Percentiles rank a stretch among this genome's conserved stretches.
These are phyloP conservation scores for Podospora pseudocomata DNA, from an alignment of 495 filamentous ascomycete species.

Conservation along the genomic window DNA sequence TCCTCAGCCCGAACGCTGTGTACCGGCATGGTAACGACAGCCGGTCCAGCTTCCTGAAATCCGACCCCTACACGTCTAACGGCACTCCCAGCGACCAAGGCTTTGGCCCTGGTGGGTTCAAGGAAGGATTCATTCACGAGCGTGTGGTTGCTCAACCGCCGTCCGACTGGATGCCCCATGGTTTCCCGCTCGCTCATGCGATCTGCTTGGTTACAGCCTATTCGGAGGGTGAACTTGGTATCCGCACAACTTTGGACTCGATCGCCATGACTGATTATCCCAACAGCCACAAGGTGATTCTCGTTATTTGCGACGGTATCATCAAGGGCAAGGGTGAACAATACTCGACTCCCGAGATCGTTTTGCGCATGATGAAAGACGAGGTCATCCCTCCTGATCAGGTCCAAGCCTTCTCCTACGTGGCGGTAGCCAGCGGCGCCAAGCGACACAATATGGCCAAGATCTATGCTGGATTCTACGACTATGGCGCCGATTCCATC, in stretches of 20 bases:
- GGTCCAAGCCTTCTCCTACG: slow-evolving; percentile 87
- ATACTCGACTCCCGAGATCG: slow-evolving; percentile 83
- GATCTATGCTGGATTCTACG: slow-evolving; percentile 96
- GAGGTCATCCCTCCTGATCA: slow-evolving; percentile 72
- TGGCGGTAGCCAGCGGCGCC: slow-evolving; percentile 91
- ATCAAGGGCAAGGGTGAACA: slow-evolving; percentile 95
- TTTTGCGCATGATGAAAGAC: slow-evolving; percentile 91
- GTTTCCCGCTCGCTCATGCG: slow-evolving; percentile 87
- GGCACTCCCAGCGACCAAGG: slow-evolving; percentile 63
- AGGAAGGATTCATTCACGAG: slow-evolving; percentile 91
- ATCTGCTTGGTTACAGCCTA: slow-evolving; percentile 97
- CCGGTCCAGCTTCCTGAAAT: slow-evolving; percentile 49
- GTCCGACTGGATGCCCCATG: slow-evolving; percentile 92
- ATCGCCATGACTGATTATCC: slow-evolving; percentile 98
- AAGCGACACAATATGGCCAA: slow-evolving; percentile 99
- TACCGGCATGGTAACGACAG: slow-evolving; percentile 75
- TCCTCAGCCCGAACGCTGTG: slow-evolving; percentile 66
- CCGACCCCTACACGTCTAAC: slow-evolving; percentile 49
- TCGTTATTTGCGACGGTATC: slow-evolving; percentile 95
- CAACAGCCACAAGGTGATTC: slow-evolving; percentile 94
- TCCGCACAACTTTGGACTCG: slow-evolving; percentile 92
- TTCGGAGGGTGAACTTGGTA: slow-evolving; percentile 89
- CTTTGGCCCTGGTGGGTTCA: slow-evolving; percentile 63
- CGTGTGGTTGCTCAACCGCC: slow-evolving; percentile 96
- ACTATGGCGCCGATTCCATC: slow-evolving; percentile 78